Evolutionary conservation across 352 stramenopile species (phyloP), one percentile per base, ranked within the genome.

Genomic region (Phytophthora sp.): DNA sequence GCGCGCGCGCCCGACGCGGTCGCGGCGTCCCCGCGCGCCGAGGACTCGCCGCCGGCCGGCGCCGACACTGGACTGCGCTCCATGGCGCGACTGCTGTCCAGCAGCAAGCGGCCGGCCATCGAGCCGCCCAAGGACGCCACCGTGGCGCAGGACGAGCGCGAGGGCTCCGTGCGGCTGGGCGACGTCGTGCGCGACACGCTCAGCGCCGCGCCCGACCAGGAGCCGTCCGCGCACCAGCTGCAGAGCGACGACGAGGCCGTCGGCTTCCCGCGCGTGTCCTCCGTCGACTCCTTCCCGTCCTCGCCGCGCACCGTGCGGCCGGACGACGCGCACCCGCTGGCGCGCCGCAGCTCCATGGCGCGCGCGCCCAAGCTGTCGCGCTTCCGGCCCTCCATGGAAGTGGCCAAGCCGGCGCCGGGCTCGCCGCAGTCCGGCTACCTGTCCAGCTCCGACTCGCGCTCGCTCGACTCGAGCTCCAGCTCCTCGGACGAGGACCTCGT

Each of bases 371-470:
- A 81, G 55, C 61, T 81, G 5, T 74, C 69, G 41, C 69, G 72
- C 17, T 81, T 76, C 50, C 57, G 72, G 7, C 65, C 59, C 30
- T 70, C 72, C 27, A 68, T 77, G 48, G 69, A 69, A 15, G 63
- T 72, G 3, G 39, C 37, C 43, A 70, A 57, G 12, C 31, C 60
- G 0, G 28, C 52, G 12, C 39, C 58, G 7, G 42, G 35, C 12
- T 79, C 69, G 3, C 70, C 62, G 0, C 48, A 71, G 15, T 69
- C 69, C 2, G 66, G 54, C 2, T 76, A 76, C 27, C 30, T 59
- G 26, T 78, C 69, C 4, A 76, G 74, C 24, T 79, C 74, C 1
- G 69, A 84, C 46, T 84, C 78, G 45, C 52, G 59, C 8, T 79
- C 71, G 0, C 44, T 83, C 17, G 66, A 76, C 30, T 82, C 76